A percentile compares a stretch with the other conserved stretches of the same genome.
Conservation (phyloP, 352 stramenopile genomes). For the Globisporangium irregulare region DNA sequence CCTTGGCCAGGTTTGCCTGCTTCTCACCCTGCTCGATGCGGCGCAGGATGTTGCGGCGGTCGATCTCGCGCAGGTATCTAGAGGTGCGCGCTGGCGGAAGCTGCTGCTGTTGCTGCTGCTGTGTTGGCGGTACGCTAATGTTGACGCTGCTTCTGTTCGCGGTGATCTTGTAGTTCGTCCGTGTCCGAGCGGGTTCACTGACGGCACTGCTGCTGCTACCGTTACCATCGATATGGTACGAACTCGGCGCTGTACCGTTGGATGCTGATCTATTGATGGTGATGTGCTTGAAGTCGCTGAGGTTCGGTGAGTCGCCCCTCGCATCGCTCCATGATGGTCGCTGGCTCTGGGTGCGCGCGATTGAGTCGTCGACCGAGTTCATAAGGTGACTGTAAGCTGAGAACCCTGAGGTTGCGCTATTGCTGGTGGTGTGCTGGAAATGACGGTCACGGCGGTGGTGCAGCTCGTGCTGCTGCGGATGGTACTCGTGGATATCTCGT, state of each 20-base stretch:
- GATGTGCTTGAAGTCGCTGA: neutral
- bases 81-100: conserved; percentile 13
- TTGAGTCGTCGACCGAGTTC: neutral
- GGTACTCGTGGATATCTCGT: too few species aligned
- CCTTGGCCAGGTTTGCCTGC: conserved; percentile 56
- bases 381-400: neutral
- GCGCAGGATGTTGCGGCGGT: conserved; percentile 49
- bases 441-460: neutral
- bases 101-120: neutral
- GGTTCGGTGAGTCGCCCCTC: neutral
- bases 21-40: conserved; percentile 59
- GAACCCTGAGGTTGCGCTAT: neutral
- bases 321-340: neutral
- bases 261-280: neutral
- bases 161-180: neutral
- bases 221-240: too few species aligned
- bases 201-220: neutral
- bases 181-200: neutral
- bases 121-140: too few species aligned
- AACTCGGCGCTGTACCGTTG: neutral
- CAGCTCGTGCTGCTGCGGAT: neutral
- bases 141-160: too few species aligned
- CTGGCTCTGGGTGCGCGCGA: neutral
- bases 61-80: conserved; percentile 60
- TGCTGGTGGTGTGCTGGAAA: neutral